Conservation (phyloP, 805 yeast species). For the Candida xiaguanensis region DNA sequence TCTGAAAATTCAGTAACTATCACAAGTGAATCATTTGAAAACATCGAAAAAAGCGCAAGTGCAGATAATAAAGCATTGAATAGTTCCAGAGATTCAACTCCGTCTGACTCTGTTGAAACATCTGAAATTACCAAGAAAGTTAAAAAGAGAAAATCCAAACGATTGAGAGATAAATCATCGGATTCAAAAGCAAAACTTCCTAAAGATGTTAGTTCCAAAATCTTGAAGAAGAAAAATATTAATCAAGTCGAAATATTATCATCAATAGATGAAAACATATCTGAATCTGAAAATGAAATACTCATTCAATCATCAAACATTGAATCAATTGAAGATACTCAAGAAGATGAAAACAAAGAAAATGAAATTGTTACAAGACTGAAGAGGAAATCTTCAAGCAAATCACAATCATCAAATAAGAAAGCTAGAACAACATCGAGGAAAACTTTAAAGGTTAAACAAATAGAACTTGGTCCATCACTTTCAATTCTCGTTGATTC, state of each 20-base stretch:
- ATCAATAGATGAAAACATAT: conserved; percentile 7
- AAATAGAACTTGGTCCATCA: neutral
- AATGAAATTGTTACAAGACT: neutral
- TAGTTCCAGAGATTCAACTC: too few relatives aligned
- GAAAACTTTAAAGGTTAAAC: neutral
- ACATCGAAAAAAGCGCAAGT: too few relatives aligned
- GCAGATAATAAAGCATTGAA: too few relatives aligned
- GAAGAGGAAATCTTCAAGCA: conserved; percentile 1
- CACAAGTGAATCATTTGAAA: too few relatives aligned
- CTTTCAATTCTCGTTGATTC: neutral
- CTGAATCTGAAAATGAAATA: conserved; percentile 6
- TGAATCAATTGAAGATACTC: conserved; percentile 11
- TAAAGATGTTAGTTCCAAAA: neutral
- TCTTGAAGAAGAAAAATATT: neutral
- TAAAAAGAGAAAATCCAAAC: conserved; percentile 1
- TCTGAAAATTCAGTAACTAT: too few relatives aligned
- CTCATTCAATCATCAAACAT: conserved; percentile 9
- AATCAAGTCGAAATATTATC: conserved; percentile 3
- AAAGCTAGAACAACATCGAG: neutral
- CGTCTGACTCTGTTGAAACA: neutral
- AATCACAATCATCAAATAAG: neutral
- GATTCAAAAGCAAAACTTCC: too few relatives aligned
- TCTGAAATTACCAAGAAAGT: neutral
- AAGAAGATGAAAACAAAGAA: conserved; percentile 2
- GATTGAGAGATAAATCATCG: neutral